Evolutionary conservation across 148 eudicot genomes (phyloP).

Genomic region (Rhododendron williamsianum): DNA sequence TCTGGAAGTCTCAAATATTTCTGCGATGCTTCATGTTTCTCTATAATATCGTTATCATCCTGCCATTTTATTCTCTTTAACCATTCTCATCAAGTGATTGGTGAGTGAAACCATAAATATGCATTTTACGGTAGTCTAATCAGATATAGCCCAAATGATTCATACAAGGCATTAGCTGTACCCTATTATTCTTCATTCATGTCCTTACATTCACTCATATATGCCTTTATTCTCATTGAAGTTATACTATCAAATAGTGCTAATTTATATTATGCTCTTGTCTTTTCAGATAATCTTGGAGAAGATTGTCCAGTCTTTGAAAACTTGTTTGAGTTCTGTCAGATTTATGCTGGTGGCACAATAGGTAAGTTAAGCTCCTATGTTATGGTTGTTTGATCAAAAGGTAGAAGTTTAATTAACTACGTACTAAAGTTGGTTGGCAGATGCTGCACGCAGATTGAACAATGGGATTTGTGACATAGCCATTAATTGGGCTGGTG

Average conservation of each 20-base stretch:
- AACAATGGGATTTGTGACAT: constrained; percentile 90
- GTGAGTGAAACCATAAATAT: background rate
- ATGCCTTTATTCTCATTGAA: background rate
- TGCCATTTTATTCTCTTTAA: background rate
- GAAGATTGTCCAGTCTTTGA: constrained; percentile 98
- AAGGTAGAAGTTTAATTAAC: constrained; percentile 9
- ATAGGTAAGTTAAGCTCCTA: constrained; percentile 50
- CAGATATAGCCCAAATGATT: background rate
- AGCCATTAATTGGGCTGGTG: constrained; percentile 99
- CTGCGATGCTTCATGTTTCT: background rate
- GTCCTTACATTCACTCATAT: background rate
- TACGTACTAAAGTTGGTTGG: constrained; percentile 16
- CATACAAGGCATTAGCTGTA: background rate
- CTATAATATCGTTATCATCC: background rate
- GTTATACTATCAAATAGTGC: background rate
- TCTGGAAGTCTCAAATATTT: background rate
- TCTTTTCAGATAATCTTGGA: constrained; percentile 79
- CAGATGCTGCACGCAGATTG: constrained; percentile 98
- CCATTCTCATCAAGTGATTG: background rate
- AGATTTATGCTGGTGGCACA: constrained; percentile 99
- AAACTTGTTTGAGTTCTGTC: constrained; percentile 93
- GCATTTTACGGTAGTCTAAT: background rate
- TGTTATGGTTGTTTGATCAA: background rate
- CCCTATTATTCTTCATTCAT: background rate
- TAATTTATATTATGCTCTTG: constrained; percentile 2